Evolutionary conservation across 768 basidiomycete species (phyloP), one percentile per base, ranked within the genome.

Genomic region (Tylopilus plumbeoviolaceoides): DNA sequence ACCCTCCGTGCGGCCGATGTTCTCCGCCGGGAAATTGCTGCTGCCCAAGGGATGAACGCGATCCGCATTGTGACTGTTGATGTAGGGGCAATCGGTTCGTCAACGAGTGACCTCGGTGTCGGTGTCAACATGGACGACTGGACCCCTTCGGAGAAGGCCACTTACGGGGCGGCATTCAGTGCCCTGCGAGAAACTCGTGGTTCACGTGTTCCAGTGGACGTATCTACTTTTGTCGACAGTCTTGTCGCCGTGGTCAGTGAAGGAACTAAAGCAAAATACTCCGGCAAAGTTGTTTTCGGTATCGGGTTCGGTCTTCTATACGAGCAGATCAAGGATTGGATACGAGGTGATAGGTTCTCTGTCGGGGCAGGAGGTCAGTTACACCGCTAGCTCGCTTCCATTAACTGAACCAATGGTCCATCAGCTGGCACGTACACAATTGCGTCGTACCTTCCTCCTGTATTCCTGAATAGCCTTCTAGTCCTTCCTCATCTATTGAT

Each of bases 361-460:
- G 71, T 92, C 50, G 91, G 91, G 52, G 85, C 91, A 47, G 91
- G 90, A 68, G 88, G 89, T 91, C 62, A 61, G 80, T 70, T 18
- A 0, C 23, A 20, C 48, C 44, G 28, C 30, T 23, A 36, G 23
- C 27, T 17, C 38, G 28, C 42, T 44, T 55, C 21, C 11, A n/a
- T 47, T 39, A 43, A 8, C 44, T 47, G 39, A 54, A 58, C 23
- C 25, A 40, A 51, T 65, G 11, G 18, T 59, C 47, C 56, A 43
- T n/a, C 59, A 89, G 90, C 88, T 5, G 70, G 73, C 31, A 89
- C 88, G 7, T 91, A 91, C 59, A 75, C 75, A 47, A 44, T 84
- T 21, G 88, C 87, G 6, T 89, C 89, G 0, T 73, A 80, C 59
- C 79, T 92, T 42, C 90, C 90, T 8, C 68, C 79, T 7, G 60